phyloP scores from a whole-genome alignment of 306 rosid genomes.

The Medicago ruthenica region DNA sequence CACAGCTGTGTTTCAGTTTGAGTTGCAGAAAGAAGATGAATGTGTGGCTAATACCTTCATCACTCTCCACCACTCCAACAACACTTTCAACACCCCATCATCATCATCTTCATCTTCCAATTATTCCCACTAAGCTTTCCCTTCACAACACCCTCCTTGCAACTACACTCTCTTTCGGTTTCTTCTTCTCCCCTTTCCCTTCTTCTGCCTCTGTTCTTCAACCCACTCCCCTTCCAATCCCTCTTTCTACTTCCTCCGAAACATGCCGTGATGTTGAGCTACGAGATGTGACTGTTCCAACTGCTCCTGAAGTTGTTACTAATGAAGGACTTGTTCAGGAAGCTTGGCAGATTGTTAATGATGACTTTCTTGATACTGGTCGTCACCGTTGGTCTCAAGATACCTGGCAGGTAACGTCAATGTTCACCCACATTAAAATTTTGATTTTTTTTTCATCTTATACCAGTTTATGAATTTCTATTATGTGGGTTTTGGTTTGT shows the following conservation, averaged over 20 bases:
- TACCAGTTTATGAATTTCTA: slow-evolving; percentile 11
- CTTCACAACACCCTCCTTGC: slow-evolving; percentile 40
- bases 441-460: slow-evolving; percentile 2
- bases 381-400: slow-evolving; percentile 75
- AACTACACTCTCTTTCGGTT: slow-evolving; percentile 43
- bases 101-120: slow-evolving; percentile 8
- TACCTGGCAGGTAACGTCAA: slow-evolving; percentile 66
- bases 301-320: slow-evolving; percentile 52
- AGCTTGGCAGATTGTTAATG: slow-evolving; percentile 95
- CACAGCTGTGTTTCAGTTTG: not conserved
- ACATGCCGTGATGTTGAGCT: slow-evolving; percentile 57
- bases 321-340: slow-evolving; percentile 84
- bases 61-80: not conserved
- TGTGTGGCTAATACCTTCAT: slow-evolving; percentile 36
- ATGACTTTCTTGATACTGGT: slow-evolving; percentile 69
- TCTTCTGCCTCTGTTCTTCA: slow-evolving; percentile 42
- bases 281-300: slow-evolving; percentile 34
- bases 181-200: slow-evolving; percentile 38
- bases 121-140: slow-evolving; percentile 1
- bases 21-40: slow-evolving; percentile 40
- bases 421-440: slow-evolving; percentile 7
- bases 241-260: slow-evolving; percentile 38
- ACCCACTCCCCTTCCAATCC: slow-evolving; percentile 6
- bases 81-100: not conserved
- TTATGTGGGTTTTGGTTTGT: slow-evolving; percentile 22